phyloP scores from a whole-genome alignment of 2,329 filamentous ascomycete genomes.

The Basipetospora chlamydospora region DNA sequence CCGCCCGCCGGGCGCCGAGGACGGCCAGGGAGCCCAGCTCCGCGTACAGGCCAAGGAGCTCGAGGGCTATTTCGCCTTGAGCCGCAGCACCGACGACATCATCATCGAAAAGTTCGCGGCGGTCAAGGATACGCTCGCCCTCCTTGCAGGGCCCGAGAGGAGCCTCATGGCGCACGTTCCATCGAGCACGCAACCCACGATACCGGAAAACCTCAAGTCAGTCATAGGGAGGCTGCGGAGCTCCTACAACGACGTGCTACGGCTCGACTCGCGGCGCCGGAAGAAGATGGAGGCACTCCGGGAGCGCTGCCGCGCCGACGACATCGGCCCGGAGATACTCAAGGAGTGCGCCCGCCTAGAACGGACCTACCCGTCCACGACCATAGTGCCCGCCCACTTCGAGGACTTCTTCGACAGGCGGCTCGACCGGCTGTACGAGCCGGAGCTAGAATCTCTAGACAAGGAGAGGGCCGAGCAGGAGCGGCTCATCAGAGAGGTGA shows the following conservation, averaged over 20 bases:
- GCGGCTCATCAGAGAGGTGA: slow-evolving; percentile 51
- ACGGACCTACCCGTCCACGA: slow-evolving; percentile 69
- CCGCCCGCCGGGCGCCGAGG: slow-evolving; percentile 53
- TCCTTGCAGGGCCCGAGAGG: slow-evolving; percentile 67
- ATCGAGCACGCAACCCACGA: slow-evolving; percentile 62
- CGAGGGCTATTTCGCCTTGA: slow-evolving; percentile 66
- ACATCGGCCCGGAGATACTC: slow-evolving; percentile 75
- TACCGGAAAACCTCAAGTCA: slow-evolving; percentile 67
- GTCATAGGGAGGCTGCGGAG: slow-evolving; percentile 65
- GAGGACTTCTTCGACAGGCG: slow-evolving; percentile 79
- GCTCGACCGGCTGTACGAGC: slow-evolving; percentile 61
- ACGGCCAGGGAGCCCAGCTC: slow-evolving; percentile 52
- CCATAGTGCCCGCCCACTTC: slow-evolving; percentile 78
- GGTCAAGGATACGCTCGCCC: slow-evolving; percentile 57
- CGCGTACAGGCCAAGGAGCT: slow-evolving; percentile 67
- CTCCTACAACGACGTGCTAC: slow-evolving; percentile 69
- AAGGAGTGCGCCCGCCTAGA: slow-evolving; percentile 74
- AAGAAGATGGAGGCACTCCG: slow-evolving; percentile 67
- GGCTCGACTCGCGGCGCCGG: slow-evolving; percentile 66
- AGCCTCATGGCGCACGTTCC: slow-evolving; percentile 82
- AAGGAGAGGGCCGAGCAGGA: slow-evolving; percentile 67
- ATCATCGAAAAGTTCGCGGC: slow-evolving; percentile 68
- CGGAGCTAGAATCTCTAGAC: slow-evolving; percentile 55
- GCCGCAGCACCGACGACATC: slow-evolving; percentile 37
- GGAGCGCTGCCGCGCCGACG: slow-evolving; percentile 70